Evolutionary conservation across 768 basidiomycete genomes (phyloP).

Genomic region (Sarcomyxa edulis): DNA sequence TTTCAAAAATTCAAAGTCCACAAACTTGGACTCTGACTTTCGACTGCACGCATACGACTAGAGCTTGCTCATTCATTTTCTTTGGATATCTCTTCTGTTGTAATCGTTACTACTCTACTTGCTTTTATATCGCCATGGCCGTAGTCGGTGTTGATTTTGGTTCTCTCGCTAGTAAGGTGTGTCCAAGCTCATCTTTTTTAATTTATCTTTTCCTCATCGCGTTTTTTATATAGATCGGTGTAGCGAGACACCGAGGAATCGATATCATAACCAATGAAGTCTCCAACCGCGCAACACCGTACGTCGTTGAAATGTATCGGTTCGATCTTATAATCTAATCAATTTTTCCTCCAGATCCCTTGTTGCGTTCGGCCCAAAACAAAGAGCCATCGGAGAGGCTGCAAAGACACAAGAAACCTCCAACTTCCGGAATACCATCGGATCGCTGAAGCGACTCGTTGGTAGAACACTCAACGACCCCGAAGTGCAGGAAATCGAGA

Average conservation of each 20-base stretch:
- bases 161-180: conserved; percentile 81
- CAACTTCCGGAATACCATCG: conserved; percentile 97
- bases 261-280: conserved; percentile 99
- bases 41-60: no score
- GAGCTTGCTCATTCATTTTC: no score
- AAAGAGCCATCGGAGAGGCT: conserved; percentile 87
- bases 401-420: conserved; percentile 98
- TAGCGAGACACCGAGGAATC: conserved; percentile 92
- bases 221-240: conserved; percentile 67
- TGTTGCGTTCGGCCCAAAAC: conserved; percentile 89
- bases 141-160: conserved; percentile 97
- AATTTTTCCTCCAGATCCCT: conserved; percentile 58
- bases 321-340: not conserved
- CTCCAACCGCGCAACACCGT: conserved; percentile 96
- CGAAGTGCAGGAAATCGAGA: conserved; percentile 80
- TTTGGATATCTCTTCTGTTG: conserved; percentile 5
- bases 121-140: conserved; percentile 50
- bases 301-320: conserved; percentile 24
- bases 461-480: conserved; percentile 77
- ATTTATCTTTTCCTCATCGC: conserved; percentile 7
- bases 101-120: conserved; percentile 12
- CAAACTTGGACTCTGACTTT: not conserved
- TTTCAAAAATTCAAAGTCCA: not conserved
- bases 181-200: conserved; percentile 12
- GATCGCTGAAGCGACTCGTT: conserved; percentile 85